Evolutionary conservation across 1,284 basidiomycete species (phyloP).

Genomic region (Mycena sp.): DNA sequence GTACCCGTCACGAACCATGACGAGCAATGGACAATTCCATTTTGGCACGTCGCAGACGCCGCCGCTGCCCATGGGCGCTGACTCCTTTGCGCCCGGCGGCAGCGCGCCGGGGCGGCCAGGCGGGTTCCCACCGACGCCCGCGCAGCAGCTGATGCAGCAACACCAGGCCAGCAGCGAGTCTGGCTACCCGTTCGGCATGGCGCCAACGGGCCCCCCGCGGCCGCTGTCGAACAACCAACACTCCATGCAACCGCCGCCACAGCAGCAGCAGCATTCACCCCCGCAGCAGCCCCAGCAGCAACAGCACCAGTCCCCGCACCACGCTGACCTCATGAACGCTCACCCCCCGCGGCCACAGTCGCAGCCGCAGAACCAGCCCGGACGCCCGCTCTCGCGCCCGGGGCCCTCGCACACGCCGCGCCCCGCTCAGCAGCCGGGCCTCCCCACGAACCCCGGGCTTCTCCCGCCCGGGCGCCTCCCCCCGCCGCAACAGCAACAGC

Average conservation of each 20-base stretch:
- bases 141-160: slow-evolving; percentile 64
- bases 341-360: slow-evolving; percentile 44
- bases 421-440: slow-evolving; percentile 39
- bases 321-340: slow-evolving; percentile 48
- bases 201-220: slow-evolving; percentile 19
- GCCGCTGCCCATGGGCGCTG: too few species aligned
- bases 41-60: slow-evolving; percentile 54
- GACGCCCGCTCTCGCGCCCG: slow-evolving; percentile 22
- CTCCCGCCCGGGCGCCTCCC: slow-evolving; percentile 23
- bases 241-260: slow-evolving; percentile 49
- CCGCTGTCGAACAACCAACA: slow-evolving; percentile 48
- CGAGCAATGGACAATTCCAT: slow-evolving; percentile 45
- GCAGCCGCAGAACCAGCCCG: slow-evolving; percentile 50
- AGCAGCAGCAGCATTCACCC: slow-evolving; percentile 40
- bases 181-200: slow-evolving; percentile 31
- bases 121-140: slow-evolving; percentile 61
- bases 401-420: slow-evolving; percentile 23
- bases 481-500: slow-evolving; percentile 1
- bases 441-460: slow-evolving; percentile 24
- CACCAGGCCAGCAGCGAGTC: background rate
- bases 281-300: slow-evolving; percentile 35
- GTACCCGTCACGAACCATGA: slow-evolving; percentile 49
- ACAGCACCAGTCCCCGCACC: slow-evolving; percentile 53
- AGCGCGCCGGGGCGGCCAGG: slow-evolving; percentile 46
- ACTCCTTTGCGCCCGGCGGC: too few species aligned